Evolutionary conservation across 2,329 filamentous ascomycete genomes (phyloP), one percentile per base, ranked within the genome.

Genomic region (Fusarium nygamai): DNA sequence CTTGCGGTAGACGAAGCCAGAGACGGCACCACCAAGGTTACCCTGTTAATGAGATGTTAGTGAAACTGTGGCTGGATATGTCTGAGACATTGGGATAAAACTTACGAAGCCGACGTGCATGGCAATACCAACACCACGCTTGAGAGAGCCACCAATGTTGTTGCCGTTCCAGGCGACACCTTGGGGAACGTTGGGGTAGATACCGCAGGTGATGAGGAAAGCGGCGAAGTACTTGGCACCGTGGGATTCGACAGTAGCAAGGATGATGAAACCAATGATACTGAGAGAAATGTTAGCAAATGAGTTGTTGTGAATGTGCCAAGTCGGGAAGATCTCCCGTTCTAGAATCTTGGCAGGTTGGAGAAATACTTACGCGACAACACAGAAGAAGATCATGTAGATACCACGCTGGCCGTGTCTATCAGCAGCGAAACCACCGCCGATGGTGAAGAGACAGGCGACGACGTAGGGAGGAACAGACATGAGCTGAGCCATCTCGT

Each of bases 131-230:
- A 88, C 87, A 48, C 84, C 86, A 61, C 88, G 83, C 83, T 90
- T 90, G 65, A 87, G 80, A 41, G 85, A 86, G 10, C 87, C 88
- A 6, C 86, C 87, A 56, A 90, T 88, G 74, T 90, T 90, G 79
- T 88, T 88, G n/a, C 85, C 86, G 64, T 89, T 89, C 88, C 88
- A 90, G 34, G 88, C 87, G 62, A 90, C 84, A 47, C 86, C 86
- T 38, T 88, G 84, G 12, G 89, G 88, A 7, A 89, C 86, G 70
- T 88, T 87, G 39, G 87, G 86, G 79, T 90, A 90, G 73, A 82
- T 82, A 22, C 81, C 81, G 11, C 75, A 79, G 34, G 79, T 78
- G 51, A 83, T 79, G 20, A 88, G 75, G 70, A 88, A 86, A 66
- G 85, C 85, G 24, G 83, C 87, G 16, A 84, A 81, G 78, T 89